Conservation (phyloP, 192 early-diverging fungal genomes). For the Phlyctochytrium planicorne region DNA sequence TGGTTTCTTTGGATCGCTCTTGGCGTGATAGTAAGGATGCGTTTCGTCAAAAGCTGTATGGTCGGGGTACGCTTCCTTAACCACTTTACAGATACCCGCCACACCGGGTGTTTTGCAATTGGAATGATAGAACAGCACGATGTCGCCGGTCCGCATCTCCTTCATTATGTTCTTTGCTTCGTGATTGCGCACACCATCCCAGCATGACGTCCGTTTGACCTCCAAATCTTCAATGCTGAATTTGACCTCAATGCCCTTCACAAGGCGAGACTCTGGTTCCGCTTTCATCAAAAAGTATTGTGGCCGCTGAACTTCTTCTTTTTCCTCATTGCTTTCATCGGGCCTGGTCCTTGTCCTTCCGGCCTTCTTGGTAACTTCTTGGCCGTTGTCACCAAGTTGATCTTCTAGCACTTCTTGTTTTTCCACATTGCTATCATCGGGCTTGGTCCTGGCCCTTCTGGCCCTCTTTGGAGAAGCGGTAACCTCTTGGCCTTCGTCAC, state of each 20-base stretch:
- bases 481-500: no score
- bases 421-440: no score
- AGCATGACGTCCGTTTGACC: conserved; percentile 48
- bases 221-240: conserved; percentile 73
- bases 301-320: no score
- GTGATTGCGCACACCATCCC: conserved; percentile 84
- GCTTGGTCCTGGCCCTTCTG: no score
- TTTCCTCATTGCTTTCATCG: no score
- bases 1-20: conserved; percentile 62
- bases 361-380: no score
- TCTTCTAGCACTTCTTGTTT: no score
- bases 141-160: conserved; percentile 33
- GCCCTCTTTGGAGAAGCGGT: no score
- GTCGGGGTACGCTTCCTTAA: conserved; percentile 71
- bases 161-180: conserved; percentile 82
- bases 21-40: conserved; percentile 79
- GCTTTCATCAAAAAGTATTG: conserved; percentile 82
- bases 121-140: conserved; percentile 79
- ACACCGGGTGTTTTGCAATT: conserved; percentile 83
- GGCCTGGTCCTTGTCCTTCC: no score
- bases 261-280: conserved; percentile 71
- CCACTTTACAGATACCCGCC: conserved; percentile 67
- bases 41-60: conserved; percentile 67
- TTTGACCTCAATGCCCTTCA: conserved; percentile 63
- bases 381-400: no score